A percentile compares a stretch with the other conserved stretches of the same genome.
Evolutionary conservation across 306 rosid genomes (phyloP).

Genomic region (Heteromeles arbutifolia): DNA sequence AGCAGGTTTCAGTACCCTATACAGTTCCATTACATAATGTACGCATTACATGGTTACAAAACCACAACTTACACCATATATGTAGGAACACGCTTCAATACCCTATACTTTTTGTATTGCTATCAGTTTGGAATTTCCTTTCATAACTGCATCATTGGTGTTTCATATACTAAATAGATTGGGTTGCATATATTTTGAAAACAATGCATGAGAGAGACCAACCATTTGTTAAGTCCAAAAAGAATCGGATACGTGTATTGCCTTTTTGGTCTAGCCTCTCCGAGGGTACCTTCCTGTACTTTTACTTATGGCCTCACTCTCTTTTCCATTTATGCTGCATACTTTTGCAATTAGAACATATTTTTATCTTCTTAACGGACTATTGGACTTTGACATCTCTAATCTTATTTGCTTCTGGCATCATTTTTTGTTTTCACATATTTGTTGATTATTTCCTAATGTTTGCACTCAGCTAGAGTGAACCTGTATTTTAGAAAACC

Average conservation of each 20-base stretch:
- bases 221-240: background rate
- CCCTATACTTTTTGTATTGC: background rate
- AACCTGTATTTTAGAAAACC: background rate
- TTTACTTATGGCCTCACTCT: background rate
- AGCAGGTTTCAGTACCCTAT: background rate
- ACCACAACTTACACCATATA: background rate
- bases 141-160: background rate
- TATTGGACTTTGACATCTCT: background rate
- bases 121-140: background rate
- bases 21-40: too few species aligned
- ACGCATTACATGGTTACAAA: too few species aligned
- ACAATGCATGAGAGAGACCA: background rate
- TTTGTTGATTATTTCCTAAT: background rate
- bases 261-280: background rate
- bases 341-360: background rate
- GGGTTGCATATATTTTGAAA: background rate
- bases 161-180: background rate
- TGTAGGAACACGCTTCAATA: background rate
- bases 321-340: background rate
- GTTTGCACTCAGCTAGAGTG: background rate
- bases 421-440: background rate
- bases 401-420: background rate
- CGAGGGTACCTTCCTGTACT: background rate
- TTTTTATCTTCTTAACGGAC: background rate
- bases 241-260: background rate